A percentile compares a stretch with the other conserved stretches of the same genome.
Evolutionary conservation across 2,329 filamentous ascomycete species (phyloP).

Genomic region (Cladophialophora yegresii): DNA sequence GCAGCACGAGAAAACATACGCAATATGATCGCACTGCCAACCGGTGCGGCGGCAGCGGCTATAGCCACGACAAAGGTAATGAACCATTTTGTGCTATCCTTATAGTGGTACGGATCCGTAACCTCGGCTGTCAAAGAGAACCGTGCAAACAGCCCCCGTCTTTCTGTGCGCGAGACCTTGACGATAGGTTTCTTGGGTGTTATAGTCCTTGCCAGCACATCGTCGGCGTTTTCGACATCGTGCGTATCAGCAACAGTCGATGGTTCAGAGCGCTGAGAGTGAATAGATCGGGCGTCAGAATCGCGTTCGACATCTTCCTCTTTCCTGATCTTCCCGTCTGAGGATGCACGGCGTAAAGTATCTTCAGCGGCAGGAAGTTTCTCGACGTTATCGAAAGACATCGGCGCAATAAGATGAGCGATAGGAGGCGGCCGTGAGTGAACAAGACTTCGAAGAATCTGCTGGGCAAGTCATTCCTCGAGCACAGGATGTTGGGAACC

Average conservation of each 20-base stretch:
- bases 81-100: constrained; percentile 75
- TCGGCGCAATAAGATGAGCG: constrained; percentile 1
- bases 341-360: constrained; percentile 7
- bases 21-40: constrained; percentile 82
- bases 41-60: constrained; percentile 74
- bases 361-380: constrained; percentile 17
- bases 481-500: background rate
- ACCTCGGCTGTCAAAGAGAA: constrained; percentile 77
- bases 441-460: constrained; percentile 9
- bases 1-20: constrained; percentile 55
- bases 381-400: constrained; percentile 22
- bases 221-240: constrained; percentile 28
- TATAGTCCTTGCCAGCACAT: constrained; percentile 35
- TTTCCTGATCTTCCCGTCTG: constrained; percentile 5
- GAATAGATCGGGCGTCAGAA: constrained; percentile 19
- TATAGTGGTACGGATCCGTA: constrained; percentile 72
- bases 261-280: constrained; percentile 15
- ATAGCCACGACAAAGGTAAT: constrained; percentile 77
- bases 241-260: constrained; percentile 25
- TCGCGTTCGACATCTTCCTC: constrained; percentile 14
- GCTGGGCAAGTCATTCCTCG: constrained; percentile 24
- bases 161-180: constrained; percentile 55
- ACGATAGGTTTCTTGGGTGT: constrained; percentile 45
- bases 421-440: background rate
- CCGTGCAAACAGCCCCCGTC: constrained; percentile 71